Evolutionary conservation across 2,329 filamentous ascomycete genomes (phyloP).

Genomic region (Pseudopyrenochaeta lycopersici): DNA sequence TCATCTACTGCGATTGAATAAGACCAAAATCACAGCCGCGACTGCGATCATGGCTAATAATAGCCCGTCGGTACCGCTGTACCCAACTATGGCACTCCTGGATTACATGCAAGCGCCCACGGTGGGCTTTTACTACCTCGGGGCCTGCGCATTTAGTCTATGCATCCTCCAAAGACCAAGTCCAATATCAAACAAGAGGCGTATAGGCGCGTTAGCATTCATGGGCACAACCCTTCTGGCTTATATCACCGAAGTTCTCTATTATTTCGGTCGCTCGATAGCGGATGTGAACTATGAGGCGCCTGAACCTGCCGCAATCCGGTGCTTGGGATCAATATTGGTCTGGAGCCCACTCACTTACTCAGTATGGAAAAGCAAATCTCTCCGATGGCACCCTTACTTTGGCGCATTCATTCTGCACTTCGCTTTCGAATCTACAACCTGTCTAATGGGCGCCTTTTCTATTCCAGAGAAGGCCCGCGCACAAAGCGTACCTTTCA

Average conservation of each 20-base stretch:
- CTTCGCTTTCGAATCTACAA: slow-evolving; percentile 42
- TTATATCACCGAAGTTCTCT: slow-evolving; percentile 43
- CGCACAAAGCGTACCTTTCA: slow-evolving; percentile 30
- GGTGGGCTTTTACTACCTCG: slow-evolving; percentile 42
- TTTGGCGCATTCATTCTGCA: slow-evolving; percentile 45
- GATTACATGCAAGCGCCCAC: slow-evolving; percentile 46
- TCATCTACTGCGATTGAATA: neutral
- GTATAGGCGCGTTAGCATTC: slow-evolving; percentile 27
- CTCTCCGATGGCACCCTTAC: slow-evolving; percentile 44
- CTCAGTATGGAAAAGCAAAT: slow-evolving; percentile 30
- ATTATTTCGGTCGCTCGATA: slow-evolving; percentile 43
- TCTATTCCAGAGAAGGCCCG: slow-evolving; percentile 22
- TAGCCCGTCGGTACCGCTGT: slow-evolving; percentile 14
- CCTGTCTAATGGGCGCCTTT: slow-evolving; percentile 34
- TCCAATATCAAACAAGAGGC: slow-evolving; percentile 30
- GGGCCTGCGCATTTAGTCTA: slow-evolving; percentile 34
- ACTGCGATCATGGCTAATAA: slow-evolving; percentile 19
- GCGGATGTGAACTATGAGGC: slow-evolving; percentile 39
- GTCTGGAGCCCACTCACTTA: slow-evolving; percentile 41
- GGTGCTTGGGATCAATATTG: slow-evolving; percentile 45
- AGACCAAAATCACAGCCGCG: neutral
- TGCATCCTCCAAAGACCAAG: slow-evolving; percentile 43
- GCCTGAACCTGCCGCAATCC: slow-evolving; percentile 44
- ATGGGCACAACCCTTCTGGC: slow-evolving; percentile 25
- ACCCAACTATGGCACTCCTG: slow-evolving; percentile 37